Evolutionary conservation across 1,284 basidiomycete species (phyloP).

Genomic region (Schizophyllum commune): DNA sequence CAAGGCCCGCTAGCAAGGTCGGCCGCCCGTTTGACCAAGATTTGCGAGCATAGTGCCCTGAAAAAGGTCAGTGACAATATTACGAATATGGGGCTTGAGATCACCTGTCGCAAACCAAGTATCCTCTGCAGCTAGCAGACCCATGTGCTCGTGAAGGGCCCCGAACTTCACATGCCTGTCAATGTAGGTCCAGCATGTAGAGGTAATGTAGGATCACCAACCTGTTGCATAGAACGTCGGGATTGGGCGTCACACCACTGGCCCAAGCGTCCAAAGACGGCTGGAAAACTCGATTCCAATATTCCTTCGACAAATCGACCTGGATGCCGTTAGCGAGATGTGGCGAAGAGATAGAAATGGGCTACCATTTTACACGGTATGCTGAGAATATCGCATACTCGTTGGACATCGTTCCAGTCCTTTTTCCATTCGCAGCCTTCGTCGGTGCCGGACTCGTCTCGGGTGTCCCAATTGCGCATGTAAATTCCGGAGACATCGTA

Average conservation of each 20-base stretch:
- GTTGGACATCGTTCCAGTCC: slow-evolving; percentile 88
- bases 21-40: slow-evolving; percentile 44
- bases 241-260: slow-evolving; percentile 80
- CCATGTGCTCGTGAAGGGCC: slow-evolving; percentile 64
- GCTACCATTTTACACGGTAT: slow-evolving; percentile 63
- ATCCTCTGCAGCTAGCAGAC: slow-evolving; percentile 21
- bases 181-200: neutral
- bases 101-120: slow-evolving; percentile 78
- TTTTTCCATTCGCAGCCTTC: slow-evolving; percentile 91
- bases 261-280: slow-evolving; percentile 76
- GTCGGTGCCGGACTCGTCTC: slow-evolving; percentile 55
- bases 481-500: slow-evolving; percentile 83
- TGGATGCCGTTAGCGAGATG: neutral
- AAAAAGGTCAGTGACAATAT: slow-evolving; percentile 1
- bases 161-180: slow-evolving; percentile 91
- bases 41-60: slow-evolving; percentile 89
- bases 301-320: slow-evolving; percentile 76
- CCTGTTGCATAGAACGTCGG: slow-evolving; percentile 92
- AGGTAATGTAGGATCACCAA: slow-evolving; percentile 21
- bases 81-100: neutral
- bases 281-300: slow-evolving; percentile 86
- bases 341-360: too few relatives aligned
- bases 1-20: slow-evolving; percentile 58
- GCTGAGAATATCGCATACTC: slow-evolving; percentile 63
- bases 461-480: slow-evolving; percentile 93